Evolutionary conservation across 805 yeast genomes (phyloP).

Genomic region (Helenozyma rhizophorensis): DNA sequence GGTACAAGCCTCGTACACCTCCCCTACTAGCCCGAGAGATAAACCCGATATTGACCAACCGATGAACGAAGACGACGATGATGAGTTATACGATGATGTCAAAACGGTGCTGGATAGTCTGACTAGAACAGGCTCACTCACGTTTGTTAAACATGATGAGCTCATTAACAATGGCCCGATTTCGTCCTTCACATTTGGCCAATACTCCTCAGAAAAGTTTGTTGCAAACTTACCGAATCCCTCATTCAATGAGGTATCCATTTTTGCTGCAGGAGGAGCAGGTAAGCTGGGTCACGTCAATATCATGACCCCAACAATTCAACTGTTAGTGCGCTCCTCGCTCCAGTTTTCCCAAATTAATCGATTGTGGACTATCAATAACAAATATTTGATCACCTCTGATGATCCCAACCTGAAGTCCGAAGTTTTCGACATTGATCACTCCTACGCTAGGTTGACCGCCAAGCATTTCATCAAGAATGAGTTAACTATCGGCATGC

Average conservation of each 20-base stretch:
- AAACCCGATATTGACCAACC: conserved; percentile 17
- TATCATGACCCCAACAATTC: conserved; percentile 61
- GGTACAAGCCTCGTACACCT: conserved; percentile 34
- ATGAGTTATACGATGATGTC: conserved; percentile 35
- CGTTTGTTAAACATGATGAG: conserved; percentile 47
- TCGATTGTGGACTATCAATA: conserved; percentile 69
- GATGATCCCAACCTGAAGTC: conserved; percentile 60
- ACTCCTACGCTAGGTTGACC: conserved; percentile 57
- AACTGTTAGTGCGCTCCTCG: conserved; percentile 64
- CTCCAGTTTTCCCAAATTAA: conserved; percentile 68
- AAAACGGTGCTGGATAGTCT: conserved; percentile 17
- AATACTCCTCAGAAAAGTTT: conserved; percentile 48
- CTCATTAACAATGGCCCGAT: conserved; percentile 71
- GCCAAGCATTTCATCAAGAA: conserved; percentile 61
- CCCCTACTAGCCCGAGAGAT: conserved; percentile 1
- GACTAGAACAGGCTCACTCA: conserved; percentile 16
- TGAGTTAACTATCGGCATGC: conserved; percentile 62
- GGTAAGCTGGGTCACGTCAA: conserved; percentile 52
- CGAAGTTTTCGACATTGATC: conserved; percentile 61
- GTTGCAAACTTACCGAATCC: conserved; percentile 67
- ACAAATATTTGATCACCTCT: conserved; percentile 65
- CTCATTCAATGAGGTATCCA: conserved; percentile 57
- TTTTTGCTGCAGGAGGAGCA: conserved; percentile 68
- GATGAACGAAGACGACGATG: conserved; percentile 50
- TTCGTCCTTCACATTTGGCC: conserved; percentile 62